Evolutionary conservation across 2,329 filamentous ascomycete species (phyloP), one percentile per base, ranked within the genome.

Genomic region (Apiospora marii): DNA sequence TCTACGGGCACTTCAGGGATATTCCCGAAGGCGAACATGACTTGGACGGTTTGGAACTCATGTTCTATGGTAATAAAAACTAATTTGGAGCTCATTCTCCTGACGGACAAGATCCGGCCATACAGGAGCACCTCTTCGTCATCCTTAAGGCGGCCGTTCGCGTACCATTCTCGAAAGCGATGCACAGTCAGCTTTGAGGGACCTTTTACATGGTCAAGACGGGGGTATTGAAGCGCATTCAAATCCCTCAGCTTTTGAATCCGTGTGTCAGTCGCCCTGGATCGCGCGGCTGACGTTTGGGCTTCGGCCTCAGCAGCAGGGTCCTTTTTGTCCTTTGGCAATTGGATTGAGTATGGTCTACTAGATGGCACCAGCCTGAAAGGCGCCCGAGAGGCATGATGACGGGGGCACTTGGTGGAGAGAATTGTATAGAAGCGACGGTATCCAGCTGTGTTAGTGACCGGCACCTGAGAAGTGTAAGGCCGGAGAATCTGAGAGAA

Each of bases 51-150:
- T 76, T 90, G 84, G 72, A 91, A 92, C 79, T 94, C 91, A 81
- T 94, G 91, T 76, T 91, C 86, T 69, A 98, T 84, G 82, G 96
- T 93, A 76, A 98, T 82, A 82, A 99, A 99, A 75, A 94, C 86
- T 77, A 99, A 90, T 83, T 93, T 94, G 77, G 90, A 92, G 76
- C 95, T 92, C 30, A 74, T 71, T 14, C 76, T 78, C 70, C 79
- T 78, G 41, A 78, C 61, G 53, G 77, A 75, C 80, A 78, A 78
- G 76, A 81, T 72, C 43, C 79, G 77, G 30, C 80, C 80, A 58
- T 82, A 74, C 2, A 82, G 78, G 37, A 79, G 77, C 70, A 81
- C 76, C 68, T 82, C 78, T 41, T 80, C 77, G 5, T 76, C 71
- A 46, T 73, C 72, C 53, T 77, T 75, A 6, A 74, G 74, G 24